A percentile compares a stretch with the other conserved stretches of the same genome.
These are phyloP conservation scores for Excoecaria cochinchinensis DNA, from an alignment of 345 rosid genomes.

Conservation along the genomic window DNA sequence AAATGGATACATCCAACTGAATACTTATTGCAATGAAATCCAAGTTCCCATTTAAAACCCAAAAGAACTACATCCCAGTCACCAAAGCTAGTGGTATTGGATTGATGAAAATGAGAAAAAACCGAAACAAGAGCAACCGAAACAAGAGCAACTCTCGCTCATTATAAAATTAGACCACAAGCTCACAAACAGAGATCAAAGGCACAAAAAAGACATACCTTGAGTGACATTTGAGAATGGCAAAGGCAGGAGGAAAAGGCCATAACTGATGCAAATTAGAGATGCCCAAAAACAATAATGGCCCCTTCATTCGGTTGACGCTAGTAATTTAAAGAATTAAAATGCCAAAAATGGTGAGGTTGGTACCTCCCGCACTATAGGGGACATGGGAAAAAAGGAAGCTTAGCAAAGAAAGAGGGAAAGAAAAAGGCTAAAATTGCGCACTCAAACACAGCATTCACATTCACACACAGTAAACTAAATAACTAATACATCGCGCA, in stretches of 20 bases:
- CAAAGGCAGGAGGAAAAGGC: slow-evolving; percentile 48
- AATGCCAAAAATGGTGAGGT: slow-evolving; percentile 13
- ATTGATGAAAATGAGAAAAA: not conserved
- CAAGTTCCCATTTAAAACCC: not conserved
- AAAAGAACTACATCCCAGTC: not conserved
- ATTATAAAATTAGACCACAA: not conserved
- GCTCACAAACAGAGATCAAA: not conserved
- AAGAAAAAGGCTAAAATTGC: not conserved
- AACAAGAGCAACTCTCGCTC: not conserved
- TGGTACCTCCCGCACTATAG: slow-evolving; percentile 20
- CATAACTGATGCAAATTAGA: slow-evolving; percentile 45
- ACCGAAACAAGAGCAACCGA: not conserved
- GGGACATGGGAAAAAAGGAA: slow-evolving; percentile 4
- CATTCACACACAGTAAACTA: too few species aligned
- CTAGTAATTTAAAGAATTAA: slow-evolving; percentile 5
- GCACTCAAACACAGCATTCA: not conserved
- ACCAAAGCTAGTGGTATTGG: not conserved
- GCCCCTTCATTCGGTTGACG: slow-evolving; percentile 33
- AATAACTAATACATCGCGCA: too few species aligned
- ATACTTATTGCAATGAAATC: not conserved
- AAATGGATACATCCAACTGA: not conserved
- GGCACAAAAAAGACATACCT: slow-evolving; percentile 36
- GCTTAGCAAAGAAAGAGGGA: not conserved
- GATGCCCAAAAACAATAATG: slow-evolving; percentile 18
- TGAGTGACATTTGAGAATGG: slow-evolving; percentile 40